A percentile compares a stretch with the other conserved stretches of the same genome.
Conservation (phyloP, 2,329 filamentous ascomycete species). For the Helminthosporium solani region DNA sequence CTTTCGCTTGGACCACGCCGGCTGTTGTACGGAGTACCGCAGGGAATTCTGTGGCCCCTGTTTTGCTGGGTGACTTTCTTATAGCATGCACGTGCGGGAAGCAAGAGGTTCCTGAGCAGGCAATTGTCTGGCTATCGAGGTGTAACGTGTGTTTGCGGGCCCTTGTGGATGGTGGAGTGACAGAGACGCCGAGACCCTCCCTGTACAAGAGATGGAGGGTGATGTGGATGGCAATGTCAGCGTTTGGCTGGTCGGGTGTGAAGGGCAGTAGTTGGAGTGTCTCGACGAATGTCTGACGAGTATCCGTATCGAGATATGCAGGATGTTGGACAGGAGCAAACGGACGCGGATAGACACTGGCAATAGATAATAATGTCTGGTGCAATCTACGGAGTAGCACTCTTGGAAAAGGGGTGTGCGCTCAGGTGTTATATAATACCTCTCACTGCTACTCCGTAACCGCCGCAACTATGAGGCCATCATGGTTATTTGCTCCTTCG, state of each 20-base stretch:
- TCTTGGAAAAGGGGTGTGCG: background rate
- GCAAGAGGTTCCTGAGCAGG: constrained; percentile 17
- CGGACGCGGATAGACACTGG: no score
- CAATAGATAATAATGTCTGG: no score
- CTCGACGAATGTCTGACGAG: constrained; percentile 14
- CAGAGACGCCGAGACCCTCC: constrained; percentile 8
- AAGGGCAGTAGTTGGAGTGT: constrained; percentile 26
- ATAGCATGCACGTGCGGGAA: constrained; percentile 16
- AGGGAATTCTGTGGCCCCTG: constrained; percentile 29
- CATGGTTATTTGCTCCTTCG: constrained; percentile 19
- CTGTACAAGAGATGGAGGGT: no score
- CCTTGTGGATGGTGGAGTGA: constrained; percentile 23
- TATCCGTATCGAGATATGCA: no score
- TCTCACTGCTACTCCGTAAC: no score
- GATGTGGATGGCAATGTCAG: constrained; percentile 13
- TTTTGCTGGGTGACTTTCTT: constrained; percentile 10
- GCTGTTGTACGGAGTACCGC: constrained; percentile 25
- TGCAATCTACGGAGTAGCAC: no score
- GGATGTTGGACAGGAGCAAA: no score
- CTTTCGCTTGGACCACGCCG: constrained; percentile 30
- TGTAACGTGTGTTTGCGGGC: constrained; percentile 30
- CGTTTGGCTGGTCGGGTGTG: background rate
- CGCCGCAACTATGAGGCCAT: constrained; percentile 6
- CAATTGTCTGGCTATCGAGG: constrained; percentile 22
- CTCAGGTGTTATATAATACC: background rate